A percentile compares a stretch with the other conserved stretches of the same genome.
Evolutionary conservation across 75 land plant species (phyloP).

Genomic region (Pinus taeda): DNA sequence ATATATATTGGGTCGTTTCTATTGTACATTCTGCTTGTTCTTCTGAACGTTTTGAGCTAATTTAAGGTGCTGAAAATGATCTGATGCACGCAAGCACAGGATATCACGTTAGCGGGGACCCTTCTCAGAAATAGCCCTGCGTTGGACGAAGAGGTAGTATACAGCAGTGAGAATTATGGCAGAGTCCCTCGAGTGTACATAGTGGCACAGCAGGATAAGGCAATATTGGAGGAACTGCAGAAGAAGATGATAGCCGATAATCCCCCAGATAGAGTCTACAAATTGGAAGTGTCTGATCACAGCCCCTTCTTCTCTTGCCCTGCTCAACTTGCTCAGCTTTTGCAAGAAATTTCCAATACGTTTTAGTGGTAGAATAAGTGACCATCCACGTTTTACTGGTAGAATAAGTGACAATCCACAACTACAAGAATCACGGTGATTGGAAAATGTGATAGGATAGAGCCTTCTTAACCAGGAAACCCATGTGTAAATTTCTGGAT

Average conservation of each 20-base stretch:
- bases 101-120: not conserved
- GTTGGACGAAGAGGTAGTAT: not conserved
- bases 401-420: too few relatives aligned
- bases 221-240: slow-evolving; percentile 17
- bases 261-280: slow-evolving; percentile 22
- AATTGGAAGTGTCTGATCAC: slow-evolving; percentile 48
- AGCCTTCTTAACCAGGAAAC: too few relatives aligned
- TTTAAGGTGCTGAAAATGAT: too few relatives aligned
- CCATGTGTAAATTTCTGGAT: too few relatives aligned
- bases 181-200: slow-evolving; percentile 33
- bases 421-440: too few relatives aligned
- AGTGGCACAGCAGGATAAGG: slow-evolving; percentile 25
- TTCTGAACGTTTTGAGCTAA: too few relatives aligned
- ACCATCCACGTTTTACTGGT: too few relatives aligned
- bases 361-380: too few relatives aligned
- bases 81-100: not conserved
- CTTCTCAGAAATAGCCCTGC: not conserved
- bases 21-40: too few relatives aligned
- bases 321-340: slow-evolving; percentile 18
- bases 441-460: too few relatives aligned
- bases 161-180: slow-evolving; percentile 28
- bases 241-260: slow-evolving; percentile 24
- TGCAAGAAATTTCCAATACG: not conserved
- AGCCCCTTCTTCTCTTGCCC: slow-evolving; percentile 48
- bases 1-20: too few relatives aligned